A percentile compares a stretch with the other conserved stretches of the same genome.
phyloP scores from a whole-genome alignment of 176 grass and related monocot genomes.

The Panicum miliaceum region DNA sequence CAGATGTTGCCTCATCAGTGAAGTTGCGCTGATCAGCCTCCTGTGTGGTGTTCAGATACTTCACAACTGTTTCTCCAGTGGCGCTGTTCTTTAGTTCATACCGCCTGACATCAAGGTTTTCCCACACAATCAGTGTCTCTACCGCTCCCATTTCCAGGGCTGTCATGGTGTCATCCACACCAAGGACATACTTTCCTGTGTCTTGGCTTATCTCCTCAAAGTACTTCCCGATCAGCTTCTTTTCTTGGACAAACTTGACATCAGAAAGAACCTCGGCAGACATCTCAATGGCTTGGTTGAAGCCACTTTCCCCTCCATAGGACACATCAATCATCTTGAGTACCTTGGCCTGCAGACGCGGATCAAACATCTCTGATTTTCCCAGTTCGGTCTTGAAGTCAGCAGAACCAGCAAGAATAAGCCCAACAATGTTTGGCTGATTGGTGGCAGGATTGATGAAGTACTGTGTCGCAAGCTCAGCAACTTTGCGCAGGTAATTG shows the following conservation, averaged over 20 bases:
- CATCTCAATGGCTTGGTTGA: conserved; percentile 76
- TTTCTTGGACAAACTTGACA: conserved; percentile 75
- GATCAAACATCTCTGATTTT: conserved; percentile 74
- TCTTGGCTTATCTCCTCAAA: conserved; percentile 75
- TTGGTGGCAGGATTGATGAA: conserved; percentile 64
- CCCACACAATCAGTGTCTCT: conserved; percentile 65
- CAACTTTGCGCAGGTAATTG: conserved; percentile 68
- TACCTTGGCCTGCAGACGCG: conserved; percentile 56
- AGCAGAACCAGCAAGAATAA: conserved; percentile 69
- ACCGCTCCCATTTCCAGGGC: conserved; percentile 65
- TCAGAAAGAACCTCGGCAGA: conserved; percentile 53
- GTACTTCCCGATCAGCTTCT: conserved; percentile 70
- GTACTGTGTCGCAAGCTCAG: conserved; percentile 63
- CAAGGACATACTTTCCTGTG: conserved; percentile 62
- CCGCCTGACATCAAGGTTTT: conserved; percentile 59
- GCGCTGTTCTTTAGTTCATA: conserved; percentile 60
- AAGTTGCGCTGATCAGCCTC: conserved; percentile 61
- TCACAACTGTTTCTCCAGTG: conserved; percentile 52
- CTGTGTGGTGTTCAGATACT: conserved; percentile 47
- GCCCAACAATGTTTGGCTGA: conserved; percentile 61
- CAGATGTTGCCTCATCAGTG: conserved; percentile 21
- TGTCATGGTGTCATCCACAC: conserved; percentile 59
- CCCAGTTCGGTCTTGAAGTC: conserved; percentile 68
- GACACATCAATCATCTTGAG: conserved; percentile 66
- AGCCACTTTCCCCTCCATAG: conserved; percentile 62